A percentile compares a stretch with the other conserved stretches of the same genome.
phyloP scores from a whole-genome alignment of 2,329 filamentous ascomycete species.

The Elsinoe perseae region DNA sequence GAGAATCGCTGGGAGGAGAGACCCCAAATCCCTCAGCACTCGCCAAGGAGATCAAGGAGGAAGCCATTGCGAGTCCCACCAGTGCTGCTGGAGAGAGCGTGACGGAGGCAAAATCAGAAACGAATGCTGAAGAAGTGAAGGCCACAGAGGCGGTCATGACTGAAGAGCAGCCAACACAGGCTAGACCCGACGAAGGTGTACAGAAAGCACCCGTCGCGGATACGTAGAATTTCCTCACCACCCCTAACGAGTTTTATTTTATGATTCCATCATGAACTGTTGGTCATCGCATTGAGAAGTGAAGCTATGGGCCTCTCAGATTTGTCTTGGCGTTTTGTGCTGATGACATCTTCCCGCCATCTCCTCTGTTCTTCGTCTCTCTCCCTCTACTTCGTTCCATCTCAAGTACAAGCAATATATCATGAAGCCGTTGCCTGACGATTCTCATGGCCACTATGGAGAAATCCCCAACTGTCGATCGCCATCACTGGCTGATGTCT shows the following conservation, averaged over 20 bases:
- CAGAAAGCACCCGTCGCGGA: slow-evolving; percentile 7
- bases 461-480: no score
- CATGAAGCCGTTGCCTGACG: no score
- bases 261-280: background rate
- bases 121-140: background rate
- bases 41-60: slow-evolving; percentile 12
- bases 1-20: slow-evolving; percentile 18
- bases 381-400: no score
- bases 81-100: background rate
- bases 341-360: no score
- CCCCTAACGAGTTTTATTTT: background rate
- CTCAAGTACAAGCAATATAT: no score
- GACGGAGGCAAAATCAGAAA: background rate
- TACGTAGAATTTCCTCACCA: slow-evolving; percentile 1
- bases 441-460: no score
- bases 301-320: no score
- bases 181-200: background rate
- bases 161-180: background rate
- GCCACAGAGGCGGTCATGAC: background rate
- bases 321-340: no score
- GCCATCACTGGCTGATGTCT: no score
- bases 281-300: no score
- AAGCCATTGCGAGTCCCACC: slow-evolving; percentile 4
- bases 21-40: slow-evolving; percentile 9
- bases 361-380: no score